phyloP scores from a whole-genome alignment of 805 yeast species.

The Saccharomycopsis schoenii region DNA sequence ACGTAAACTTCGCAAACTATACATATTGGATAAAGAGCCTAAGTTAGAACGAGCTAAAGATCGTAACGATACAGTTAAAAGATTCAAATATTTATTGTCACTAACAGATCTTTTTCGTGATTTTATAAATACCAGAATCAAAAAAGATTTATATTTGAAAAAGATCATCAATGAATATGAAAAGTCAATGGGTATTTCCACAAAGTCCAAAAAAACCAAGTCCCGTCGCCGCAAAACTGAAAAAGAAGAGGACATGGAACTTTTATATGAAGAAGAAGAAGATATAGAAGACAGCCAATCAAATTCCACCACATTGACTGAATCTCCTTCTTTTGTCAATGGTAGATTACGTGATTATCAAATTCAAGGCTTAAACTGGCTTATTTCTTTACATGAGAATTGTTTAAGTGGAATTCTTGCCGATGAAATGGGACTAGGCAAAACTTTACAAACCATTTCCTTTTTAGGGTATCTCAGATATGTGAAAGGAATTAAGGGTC shows the following conservation, averaged over 20 bases:
- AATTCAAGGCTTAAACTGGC: slow-evolving; percentile 92
- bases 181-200: slow-evolving; percentile 31
- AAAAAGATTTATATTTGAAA: slow-evolving; percentile 65
- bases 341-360: slow-evolving; percentile 87
- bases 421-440: slow-evolving; percentile 98
- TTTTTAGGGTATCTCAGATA: slow-evolving; percentile 84
- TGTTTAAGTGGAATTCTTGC: slow-evolving; percentile 88
- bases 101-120: slow-evolving; percentile 82
- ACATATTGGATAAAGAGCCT: slow-evolving; percentile 17
- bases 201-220: slow-evolving; percentile 18
- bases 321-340: slow-evolving; percentile 65
- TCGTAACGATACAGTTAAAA: slow-evolving; percentile 59
- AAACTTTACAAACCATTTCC: slow-evolving; percentile 89
- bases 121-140: slow-evolving; percentile 72
- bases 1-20: slow-evolving; percentile 2
- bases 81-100: slow-evolving; percentile 74
- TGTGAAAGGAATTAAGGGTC: slow-evolving; percentile 72
- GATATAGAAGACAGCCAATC: slow-evolving; percentile 34
- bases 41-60: slow-evolving; percentile 22
- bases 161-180: slow-evolving; percentile 50
- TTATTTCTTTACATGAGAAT: slow-evolving; percentile 79
- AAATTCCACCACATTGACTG: slow-evolving; percentile 66
- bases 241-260: slow-evolving; percentile 91
- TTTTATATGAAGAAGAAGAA: slow-evolving; percentile 70
- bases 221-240: slow-evolving; percentile 77